A percentile compares a stretch with the other conserved stretches of the same genome.
These are phyloP conservation scores for Globisporangium polare DNA, from an alignment of 352 stramenopile species.

Conservation along the genomic window DNA sequence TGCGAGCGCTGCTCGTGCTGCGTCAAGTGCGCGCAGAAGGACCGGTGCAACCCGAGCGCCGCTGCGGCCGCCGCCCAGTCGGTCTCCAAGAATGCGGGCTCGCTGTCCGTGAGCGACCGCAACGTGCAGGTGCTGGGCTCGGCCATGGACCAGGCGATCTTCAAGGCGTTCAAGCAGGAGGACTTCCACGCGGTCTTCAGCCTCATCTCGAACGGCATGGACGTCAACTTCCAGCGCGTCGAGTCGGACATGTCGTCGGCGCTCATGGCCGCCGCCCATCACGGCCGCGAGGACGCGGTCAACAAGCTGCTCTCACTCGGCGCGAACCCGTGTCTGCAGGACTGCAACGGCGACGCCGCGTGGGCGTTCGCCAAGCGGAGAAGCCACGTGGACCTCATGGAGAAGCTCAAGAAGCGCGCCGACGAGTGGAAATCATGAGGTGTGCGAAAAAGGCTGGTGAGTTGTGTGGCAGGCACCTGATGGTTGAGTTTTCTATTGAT, in stretches of 20 bases:
- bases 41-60: constrained; percentile 37
- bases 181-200: constrained; percentile 82
- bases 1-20: constrained; percentile 62
- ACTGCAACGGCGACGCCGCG: constrained; percentile 48
- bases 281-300: constrained; percentile 71
- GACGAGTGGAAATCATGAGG: constrained; percentile 47
- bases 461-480: neutral
- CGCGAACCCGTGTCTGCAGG: constrained; percentile 57
- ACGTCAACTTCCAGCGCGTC: constrained; percentile 83
- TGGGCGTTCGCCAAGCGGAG: constrained; percentile 71
- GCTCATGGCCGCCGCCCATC: constrained; percentile 75
- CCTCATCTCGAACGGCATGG: constrained; percentile 77
- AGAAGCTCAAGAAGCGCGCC: constrained; percentile 63
- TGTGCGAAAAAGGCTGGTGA: neutral
- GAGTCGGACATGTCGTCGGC: constrained; percentile 72
- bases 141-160: constrained; percentile 81
- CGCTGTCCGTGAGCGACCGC: constrained; percentile 61
- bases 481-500: constrained; percentile 10
- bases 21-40: constrained; percentile 74
- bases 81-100: constrained; percentile 16
- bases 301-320: constrained; percentile 60
- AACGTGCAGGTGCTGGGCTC: constrained; percentile 78
- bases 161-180: constrained; percentile 69
- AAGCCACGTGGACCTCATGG: constrained; percentile 58
- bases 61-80: neutral